A percentile compares a stretch with the other conserved stretches of the same genome.
These are phyloP conservation scores for Pichia kudriavzevii DNA, from an alignment of 1,139 yeast genomes.

Conservation along the genomic window DNA sequence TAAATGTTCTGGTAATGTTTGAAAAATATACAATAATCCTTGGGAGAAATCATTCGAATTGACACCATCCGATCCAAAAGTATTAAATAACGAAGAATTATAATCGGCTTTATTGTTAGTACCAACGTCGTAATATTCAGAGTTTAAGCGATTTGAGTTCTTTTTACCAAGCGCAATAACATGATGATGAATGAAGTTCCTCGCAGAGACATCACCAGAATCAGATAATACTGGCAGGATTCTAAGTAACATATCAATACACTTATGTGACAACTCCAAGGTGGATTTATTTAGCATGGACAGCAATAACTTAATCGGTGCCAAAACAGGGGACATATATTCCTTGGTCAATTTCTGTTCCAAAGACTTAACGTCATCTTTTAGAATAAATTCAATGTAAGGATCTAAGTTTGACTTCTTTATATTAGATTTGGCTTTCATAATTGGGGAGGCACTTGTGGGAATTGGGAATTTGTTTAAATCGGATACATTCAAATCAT, in stretches of 20 bases:
- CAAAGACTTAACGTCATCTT: slow-evolving; percentile 40
- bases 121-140: slow-evolving; percentile 13
- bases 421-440: slow-evolving; percentile 4
- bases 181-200: slow-evolving; percentile 81
- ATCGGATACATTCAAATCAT: neutral
- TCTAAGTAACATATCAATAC: slow-evolving; percentile 50
- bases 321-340: slow-evolving; percentile 33
- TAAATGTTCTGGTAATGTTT: slow-evolving; percentile 44
- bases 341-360: slow-evolving; percentile 34
- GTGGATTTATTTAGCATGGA: slow-evolving; percentile 62
- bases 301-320: slow-evolving; percentile 39
- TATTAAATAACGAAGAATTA: slow-evolving; percentile 34
- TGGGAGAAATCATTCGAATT: slow-evolving; percentile 46
- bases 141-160: slow-evolving; percentile 21
- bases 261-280: slow-evolving; percentile 39
- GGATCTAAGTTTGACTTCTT: slow-evolving; percentile 26
- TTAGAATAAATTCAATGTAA: slow-evolving; percentile 31
- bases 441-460: slow-evolving; percentile 18
- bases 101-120: slow-evolving; percentile 22
- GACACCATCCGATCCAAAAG: slow-evolving; percentile 63
- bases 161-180: slow-evolving; percentile 67
- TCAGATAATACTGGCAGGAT: slow-evolving; percentile 47
- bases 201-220: slow-evolving; percentile 65
- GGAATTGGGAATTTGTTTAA: neutral
- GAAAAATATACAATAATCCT: slow-evolving; percentile 47